Evolutionary conservation across 2,329 filamentous ascomycete species (phyloP).

Genomic region (Colletotrichum tabaci): DNA sequence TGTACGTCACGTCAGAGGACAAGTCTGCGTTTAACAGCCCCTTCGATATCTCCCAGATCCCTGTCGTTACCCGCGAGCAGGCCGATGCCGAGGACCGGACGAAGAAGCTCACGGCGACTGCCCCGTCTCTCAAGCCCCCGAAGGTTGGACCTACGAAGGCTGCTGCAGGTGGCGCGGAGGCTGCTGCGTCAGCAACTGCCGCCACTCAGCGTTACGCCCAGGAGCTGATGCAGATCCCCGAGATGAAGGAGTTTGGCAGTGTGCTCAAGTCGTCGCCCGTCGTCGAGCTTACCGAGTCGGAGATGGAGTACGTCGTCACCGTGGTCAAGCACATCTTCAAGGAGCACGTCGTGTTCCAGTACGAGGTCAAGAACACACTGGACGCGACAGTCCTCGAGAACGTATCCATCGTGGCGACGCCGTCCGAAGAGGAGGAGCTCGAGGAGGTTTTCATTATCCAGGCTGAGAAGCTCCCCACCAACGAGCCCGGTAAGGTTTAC

Average conservation of each 20-base stretch:
- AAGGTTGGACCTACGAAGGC: conserved; percentile 84
- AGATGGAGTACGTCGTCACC: conserved; percentile 96
- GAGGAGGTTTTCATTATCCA: conserved; percentile 97
- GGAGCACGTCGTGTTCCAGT: conserved; percentile 95
- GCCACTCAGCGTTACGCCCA: conserved; percentile 90
- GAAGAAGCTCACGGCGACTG: conserved; percentile 95
- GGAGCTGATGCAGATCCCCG: conserved; percentile 89
- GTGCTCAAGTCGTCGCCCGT: conserved; percentile 91
- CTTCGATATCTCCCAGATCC: conserved; percentile 93
- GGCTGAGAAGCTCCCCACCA: conserved; percentile 83
- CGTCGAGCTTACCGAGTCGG: conserved; percentile 94
- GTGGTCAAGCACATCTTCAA: conserved; percentile 99
- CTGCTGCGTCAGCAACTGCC: conserved; percentile 81
- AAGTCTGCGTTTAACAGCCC: conserved; percentile 86
- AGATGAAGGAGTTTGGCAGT: conserved; percentile 89
- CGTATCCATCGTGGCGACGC: conserved; percentile 85
- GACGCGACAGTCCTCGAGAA: conserved; percentile 92
- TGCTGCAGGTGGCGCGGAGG: conserved; percentile 78
- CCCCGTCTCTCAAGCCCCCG: conserved; percentile 94
- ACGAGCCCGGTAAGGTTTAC: conserved; percentile 93
- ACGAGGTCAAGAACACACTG: conserved; percentile 97
- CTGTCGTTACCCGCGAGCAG: conserved; percentile 94
- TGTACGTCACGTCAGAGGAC: conserved; percentile 96
- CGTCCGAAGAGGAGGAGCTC: conserved; percentile 84
- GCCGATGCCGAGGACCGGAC: conserved; percentile 95